Evolutionary conservation across 768 basidiomycete genomes (phyloP).

Genomic region (Suillus paluster): DNA sequence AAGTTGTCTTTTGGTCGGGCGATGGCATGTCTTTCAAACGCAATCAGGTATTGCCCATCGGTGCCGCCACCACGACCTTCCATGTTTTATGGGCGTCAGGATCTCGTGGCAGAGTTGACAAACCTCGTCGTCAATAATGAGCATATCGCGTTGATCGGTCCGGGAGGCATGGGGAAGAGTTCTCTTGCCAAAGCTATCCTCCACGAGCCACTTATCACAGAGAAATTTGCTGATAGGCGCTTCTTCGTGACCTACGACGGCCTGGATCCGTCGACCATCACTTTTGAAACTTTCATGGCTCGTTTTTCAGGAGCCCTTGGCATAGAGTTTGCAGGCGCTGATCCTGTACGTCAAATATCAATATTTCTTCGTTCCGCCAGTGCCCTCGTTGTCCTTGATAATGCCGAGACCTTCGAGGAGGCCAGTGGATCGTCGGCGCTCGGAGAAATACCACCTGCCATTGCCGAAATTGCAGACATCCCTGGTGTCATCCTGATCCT

Average conservation of each 20-base stretch:
- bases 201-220: neutral
- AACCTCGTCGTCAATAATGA: too few relatives aligned
- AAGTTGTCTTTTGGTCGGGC: too few relatives aligned
- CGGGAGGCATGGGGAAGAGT: conserved; percentile 4
- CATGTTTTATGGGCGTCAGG: too few relatives aligned
- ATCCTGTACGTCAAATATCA: neutral
- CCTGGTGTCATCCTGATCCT: conserved; percentile 5
- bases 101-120: too few relatives aligned
- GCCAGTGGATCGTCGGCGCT: too few relatives aligned
- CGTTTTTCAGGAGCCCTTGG: neutral
- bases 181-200: conserved; percentile 2
- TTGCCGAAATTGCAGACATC: neutral
- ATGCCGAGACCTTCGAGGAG: neutral
- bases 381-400: conserved; percentile 6
- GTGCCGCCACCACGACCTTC: too few relatives aligned
- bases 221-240: neutral
- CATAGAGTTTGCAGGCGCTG: neutral
- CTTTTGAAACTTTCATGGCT: conserved; percentile 2
- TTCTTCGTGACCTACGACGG: conserved; percentile 4
- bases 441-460: neutral
- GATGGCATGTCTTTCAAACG: too few relatives aligned
- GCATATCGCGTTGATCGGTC: conserved; percentile 1
- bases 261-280: neutral
- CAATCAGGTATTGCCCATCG: too few relatives aligned
- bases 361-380: neutral